Conservation (phyloP, 75 land plant genomes). For the Larix kaempferi region DNA sequence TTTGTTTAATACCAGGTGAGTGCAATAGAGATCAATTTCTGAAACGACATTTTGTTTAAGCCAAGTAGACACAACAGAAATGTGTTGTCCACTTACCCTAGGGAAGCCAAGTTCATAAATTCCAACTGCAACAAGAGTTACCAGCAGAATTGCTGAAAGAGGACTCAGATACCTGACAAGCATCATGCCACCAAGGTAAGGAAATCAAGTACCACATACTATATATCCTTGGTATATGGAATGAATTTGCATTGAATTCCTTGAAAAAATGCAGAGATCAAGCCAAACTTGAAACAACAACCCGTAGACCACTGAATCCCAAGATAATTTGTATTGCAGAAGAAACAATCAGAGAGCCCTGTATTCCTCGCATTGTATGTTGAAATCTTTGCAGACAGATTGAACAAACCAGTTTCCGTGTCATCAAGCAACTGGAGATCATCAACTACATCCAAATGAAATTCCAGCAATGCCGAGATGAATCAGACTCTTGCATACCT, state of each 20-base stretch:
- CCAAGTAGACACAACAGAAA: background rate
- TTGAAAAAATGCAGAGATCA: background rate
- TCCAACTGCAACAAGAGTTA: conserved; percentile 83
- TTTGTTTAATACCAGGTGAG: background rate
- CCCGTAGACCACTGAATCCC: conserved; percentile 98
- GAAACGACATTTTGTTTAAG: background rate
- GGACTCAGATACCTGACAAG: conserved; percentile 77
- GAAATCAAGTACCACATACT: background rate
- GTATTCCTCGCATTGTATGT: conserved; percentile 82
- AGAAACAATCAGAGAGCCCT: conserved; percentile 87
- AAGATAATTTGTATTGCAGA: conserved; percentile 82
- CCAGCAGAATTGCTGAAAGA: conserved; percentile 73
- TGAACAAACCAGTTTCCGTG: background rate
- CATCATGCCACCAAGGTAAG: background rate
- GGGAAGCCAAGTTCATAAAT: conserved; percentile 92
- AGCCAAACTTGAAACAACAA: conserved; percentile 74
- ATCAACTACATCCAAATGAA: background rate
- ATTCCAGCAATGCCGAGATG: background rate
- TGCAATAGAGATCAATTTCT: background rate
- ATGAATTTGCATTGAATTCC: background rate
- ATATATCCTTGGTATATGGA: background rate
- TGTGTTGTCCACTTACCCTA: conserved; percentile 43
- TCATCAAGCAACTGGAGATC: background rate
- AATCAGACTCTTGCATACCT: conserved; percentile 22
- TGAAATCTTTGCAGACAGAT: conserved; percentile 60